Base-by-base conservation (phyloP, 352 stramenopile genomes). In the Phytopythium cucurbitacearum region DNA sequence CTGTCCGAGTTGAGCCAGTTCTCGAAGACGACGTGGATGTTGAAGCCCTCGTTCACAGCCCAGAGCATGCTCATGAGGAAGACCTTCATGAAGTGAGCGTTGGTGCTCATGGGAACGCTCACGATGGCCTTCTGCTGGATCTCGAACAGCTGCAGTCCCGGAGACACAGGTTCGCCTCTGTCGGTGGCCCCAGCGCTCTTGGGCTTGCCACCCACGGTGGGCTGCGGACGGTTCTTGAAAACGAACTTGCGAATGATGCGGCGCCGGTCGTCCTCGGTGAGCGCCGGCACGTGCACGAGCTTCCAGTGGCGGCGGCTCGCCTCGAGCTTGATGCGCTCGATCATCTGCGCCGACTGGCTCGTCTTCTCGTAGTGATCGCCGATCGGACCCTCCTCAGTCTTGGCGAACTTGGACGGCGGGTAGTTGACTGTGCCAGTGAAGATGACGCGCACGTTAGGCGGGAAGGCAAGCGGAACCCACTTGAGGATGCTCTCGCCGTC, bases 401-500 rank as follows among this genome's bases (percentile, higher is more conserved):
- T 56, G 37, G 73, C 56, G 50, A 85, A 65, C 44, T 79, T 83
- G 21, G 71, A 68, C 40, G 64, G 60, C 3, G 73, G 67, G 32
- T 73, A 78, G 50, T 69, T 81, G 33, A 77, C 63, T 34, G 80
- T 90, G 15, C 69, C 81, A 0, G 85, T 80, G 50, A 96, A 85
- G 39, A 97, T 89, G 48, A 97, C 69, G 32, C 87, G 78, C 11
- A 96, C 84, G 57, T 97, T 97, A 3, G 86, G 64, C 28, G 89
- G 89, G 47, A 97, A 94, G 15, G 67, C 71, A 5, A 95, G 67
- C 13, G 91, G 89, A 7, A 98, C 66, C 89, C 89, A 98, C 56
- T 95, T 95, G 42, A 97, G 65, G 51, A 94, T 94, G 52, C 73
- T 90, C 48, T 97, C 89, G 33, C 89, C 88, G 54, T 95, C 82